Conservation (phyloP, 2,329 filamentous ascomycete genomes). For the Cladosporium velox region DNA sequence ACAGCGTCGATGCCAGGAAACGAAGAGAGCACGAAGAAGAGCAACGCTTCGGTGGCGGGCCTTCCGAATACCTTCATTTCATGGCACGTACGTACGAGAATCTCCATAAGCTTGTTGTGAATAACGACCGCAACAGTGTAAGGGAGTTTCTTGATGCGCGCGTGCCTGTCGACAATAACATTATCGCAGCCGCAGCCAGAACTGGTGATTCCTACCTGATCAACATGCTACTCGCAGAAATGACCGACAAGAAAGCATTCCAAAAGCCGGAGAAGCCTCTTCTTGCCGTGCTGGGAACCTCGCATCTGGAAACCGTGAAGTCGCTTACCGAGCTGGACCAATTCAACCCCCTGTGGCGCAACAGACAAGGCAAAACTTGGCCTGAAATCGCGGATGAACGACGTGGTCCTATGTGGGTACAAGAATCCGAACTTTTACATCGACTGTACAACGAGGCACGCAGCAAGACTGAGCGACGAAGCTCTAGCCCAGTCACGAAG, state of each 20-base stretch:
- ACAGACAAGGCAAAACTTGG: slow-evolving; percentile 77
- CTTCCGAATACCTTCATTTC: slow-evolving; percentile 48
- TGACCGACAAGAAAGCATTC: slow-evolving; percentile 59
- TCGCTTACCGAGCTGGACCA: slow-evolving; percentile 43
- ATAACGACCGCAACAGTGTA: slow-evolving; percentile 52
- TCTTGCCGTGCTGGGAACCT: slow-evolving; percentile 87
- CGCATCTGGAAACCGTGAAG: slow-evolving; percentile 80
- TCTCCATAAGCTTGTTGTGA: slow-evolving; percentile 49
- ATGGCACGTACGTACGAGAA: slow-evolving; percentile 53
- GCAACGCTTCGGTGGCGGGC: slow-evolving; percentile 41
- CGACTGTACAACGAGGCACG: slow-evolving; percentile 64
- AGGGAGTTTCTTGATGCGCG: slow-evolving; percentile 49
- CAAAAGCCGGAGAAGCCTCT: slow-evolving; percentile 86
- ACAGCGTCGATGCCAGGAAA: slow-evolving; percentile 44
- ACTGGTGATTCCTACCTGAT: slow-evolving; percentile 89
- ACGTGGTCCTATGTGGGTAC: slow-evolving; percentile 84
- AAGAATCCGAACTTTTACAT: slow-evolving; percentile 80
- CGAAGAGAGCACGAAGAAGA: slow-evolving; percentile 56
- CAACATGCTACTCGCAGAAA: slow-evolving; percentile 63
- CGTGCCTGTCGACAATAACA: slow-evolving; percentile 67
- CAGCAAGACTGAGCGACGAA: slow-evolving; percentile 29
- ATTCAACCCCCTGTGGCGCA: slow-evolving; percentile 78
- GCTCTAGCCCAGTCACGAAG: slow-evolving; percentile 40
- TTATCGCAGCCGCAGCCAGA: slow-evolving; percentile 86
- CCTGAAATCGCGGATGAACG: slow-evolving; percentile 82